Evolutionary conservation across 345 rosid species (phyloP), one percentile per base, ranked within the genome.

Genomic region (Moricandia moricandioides): DNA sequence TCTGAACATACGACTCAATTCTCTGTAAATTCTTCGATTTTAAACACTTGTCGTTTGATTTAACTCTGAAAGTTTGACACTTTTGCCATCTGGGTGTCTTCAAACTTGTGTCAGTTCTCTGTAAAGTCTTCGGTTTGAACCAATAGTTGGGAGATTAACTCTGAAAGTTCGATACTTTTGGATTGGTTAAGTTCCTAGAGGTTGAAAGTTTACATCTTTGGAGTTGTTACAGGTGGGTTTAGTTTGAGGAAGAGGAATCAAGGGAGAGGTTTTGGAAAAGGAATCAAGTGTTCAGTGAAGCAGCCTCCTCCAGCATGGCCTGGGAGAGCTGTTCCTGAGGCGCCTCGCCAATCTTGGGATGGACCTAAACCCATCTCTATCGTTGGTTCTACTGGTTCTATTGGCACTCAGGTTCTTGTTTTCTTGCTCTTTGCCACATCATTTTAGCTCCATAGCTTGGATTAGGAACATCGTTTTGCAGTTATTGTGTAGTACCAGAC

Each of bases 301-400:
- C 31, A 29, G 71, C n/a, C 58, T 77, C 98, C 97, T 75, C 86
- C 97, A 12, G 97, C 99, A 12, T 95, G 99, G 99, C 96, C 97
- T 3, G 97, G 99, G 5, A 85, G 91, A 71, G 97, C 99, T 71
- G 82, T 80, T 68, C 88, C 85, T 0, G 96, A 92, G 70, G 52
- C 83, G 0, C 91, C 83, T 68, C 85, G 84, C 26, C 87, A 75
- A 81, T 83, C 86, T 61, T 89, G 96, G 92, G 94, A 88, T 70
- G 96, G 99, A 65, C 97, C 97, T 0, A 95, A 95, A 76, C 97
- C 97, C 10, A 86, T 95, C 49, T 92, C 99, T 2, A 76, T 95
- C 37, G 84, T 95, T 77, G 99, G 99, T 66, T 95, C 97, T 16
- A 95, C 99, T 74, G 97, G 97, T 75, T 95, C 99, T 34, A 95